Evolutionary conservation across 176 grass and related monocot genomes (phyloP).

Genomic region (Eragrostis nindensis): DNA sequence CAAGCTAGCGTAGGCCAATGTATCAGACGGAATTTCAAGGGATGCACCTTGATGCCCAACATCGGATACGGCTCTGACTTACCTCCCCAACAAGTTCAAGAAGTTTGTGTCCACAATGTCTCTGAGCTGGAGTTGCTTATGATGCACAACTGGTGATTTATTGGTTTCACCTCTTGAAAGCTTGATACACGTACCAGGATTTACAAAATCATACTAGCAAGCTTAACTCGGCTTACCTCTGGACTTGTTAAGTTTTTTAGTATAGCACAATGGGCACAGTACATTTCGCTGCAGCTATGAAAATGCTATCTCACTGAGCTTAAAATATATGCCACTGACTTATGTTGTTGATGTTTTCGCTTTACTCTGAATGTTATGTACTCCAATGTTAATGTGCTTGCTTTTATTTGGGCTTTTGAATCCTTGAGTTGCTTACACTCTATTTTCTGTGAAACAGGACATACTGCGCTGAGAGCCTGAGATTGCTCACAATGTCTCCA

Average conservation of each 20-base stretch:
- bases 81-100: conserved; percentile 77
- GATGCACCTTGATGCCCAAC: conserved; percentile 82
- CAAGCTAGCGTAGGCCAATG: conserved; percentile 60
- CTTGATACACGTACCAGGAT: background rate
- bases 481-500: conserved; percentile 67
- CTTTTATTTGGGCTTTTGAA: background rate
- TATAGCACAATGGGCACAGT: background rate
- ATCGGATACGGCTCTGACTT: conserved; percentile 73
- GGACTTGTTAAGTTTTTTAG: background rate
- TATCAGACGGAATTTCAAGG: conserved; percentile 72
- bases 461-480: conserved; percentile 72
- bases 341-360: background rate
- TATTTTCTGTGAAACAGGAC: conserved; percentile 39
- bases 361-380: background rate
- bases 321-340: background rate
- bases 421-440: background rate
- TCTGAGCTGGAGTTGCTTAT: conserved; percentile 77
- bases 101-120: conserved; percentile 85
- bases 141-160: conserved; percentile 71
- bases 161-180: background rate
- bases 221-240: background rate
- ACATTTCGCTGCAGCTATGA: background rate
- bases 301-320: background rate
- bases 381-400: background rate
- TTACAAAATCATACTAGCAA: background rate